These are phyloP conservation scores for Xylariomycetidae sp. DNA, from an alignment of 2,329 filamentous ascomycete species.

Conservation along the genomic window DNA sequence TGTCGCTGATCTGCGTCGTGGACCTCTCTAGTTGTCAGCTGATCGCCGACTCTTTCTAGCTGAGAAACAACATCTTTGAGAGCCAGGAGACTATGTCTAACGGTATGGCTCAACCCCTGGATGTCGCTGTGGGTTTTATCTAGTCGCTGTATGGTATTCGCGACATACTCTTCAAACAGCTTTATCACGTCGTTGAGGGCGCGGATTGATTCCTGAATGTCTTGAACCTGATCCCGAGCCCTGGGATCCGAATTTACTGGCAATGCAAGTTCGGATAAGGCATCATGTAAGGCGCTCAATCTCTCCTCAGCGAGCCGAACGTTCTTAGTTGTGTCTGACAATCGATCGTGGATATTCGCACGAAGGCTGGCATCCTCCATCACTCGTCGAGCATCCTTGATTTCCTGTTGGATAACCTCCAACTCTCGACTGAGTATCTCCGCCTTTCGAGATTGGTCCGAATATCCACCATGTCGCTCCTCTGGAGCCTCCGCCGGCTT, in stretches of 20 bases:
- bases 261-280: background rate
- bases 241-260: background rate
- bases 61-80: constrained; percentile 1
- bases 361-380: constrained; percentile 5
- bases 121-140: too few relatives aligned
- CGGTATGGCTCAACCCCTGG: too few relatives aligned
- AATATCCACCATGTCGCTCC: background rate
- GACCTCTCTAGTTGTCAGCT: too few relatives aligned
- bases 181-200: constrained; percentile 4
- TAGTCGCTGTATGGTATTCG: too few relatives aligned
- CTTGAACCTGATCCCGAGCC: constrained; percentile 2
- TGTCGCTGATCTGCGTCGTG: too few relatives aligned
- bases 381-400: constrained; percentile 4
- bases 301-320: constrained; percentile 1
- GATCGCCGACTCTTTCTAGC: constrained; percentile 3
- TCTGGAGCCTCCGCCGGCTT: background rate
- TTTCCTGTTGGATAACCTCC: constrained; percentile 4
- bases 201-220: constrained; percentile 2
- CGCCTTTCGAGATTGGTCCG: constrained; percentile 1
- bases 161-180: too few relatives aligned
- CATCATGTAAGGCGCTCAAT: constrained; percentile 2
- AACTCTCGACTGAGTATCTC: background rate
- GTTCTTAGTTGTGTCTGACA: background rate
- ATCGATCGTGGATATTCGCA: constrained; percentile 1
- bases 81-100: background rate